phyloP scores from a whole-genome alignment of 495 filamentous ascomycete genomes.

The Haplographium delicatum region DNA sequence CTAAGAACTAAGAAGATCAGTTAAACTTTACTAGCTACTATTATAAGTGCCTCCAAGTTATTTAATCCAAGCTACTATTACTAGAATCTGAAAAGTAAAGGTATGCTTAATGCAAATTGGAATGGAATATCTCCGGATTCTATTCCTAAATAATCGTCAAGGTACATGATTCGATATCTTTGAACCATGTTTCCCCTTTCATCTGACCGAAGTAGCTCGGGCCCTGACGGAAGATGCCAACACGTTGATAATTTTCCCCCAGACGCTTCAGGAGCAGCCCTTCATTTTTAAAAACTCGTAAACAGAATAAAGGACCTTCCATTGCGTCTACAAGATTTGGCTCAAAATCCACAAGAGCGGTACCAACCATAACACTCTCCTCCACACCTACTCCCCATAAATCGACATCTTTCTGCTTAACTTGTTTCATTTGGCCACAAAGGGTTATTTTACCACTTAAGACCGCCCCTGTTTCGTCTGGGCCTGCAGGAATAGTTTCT shows the following conservation, averaged over 20 bases:
- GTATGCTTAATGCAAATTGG: too few species aligned
- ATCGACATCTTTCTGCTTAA: background rate
- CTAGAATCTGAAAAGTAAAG: too few species aligned
- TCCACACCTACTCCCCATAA: constrained; percentile 4
- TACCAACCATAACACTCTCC: background rate
- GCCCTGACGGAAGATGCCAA: background rate
- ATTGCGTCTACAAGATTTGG: background rate
- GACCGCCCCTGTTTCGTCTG: constrained; percentile 1
- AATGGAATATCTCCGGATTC: background rate
- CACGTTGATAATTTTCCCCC: background rate
- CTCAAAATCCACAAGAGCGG: background rate
- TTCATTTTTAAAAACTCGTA: constrained; percentile 3
- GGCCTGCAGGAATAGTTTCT: background rate
- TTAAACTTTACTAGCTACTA: too few species aligned
- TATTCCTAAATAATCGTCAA: constrained; percentile 2
- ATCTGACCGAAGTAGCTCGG: background rate
- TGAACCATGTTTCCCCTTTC: constrained; percentile 2
- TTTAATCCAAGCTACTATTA: too few species aligned
- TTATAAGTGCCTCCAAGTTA: too few species aligned
- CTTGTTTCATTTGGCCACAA: constrained; percentile 5
- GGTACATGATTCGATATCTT: background rate
- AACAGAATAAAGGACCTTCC: background rate
- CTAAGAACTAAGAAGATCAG: too few species aligned
- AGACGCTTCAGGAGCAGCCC: constrained; percentile 1
- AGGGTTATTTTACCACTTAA: constrained; percentile 1